These are phyloP conservation scores for Ogataea thermomethanolica DNA, from an alignment of 805 yeast species.

Conservation along the genomic window DNA sequence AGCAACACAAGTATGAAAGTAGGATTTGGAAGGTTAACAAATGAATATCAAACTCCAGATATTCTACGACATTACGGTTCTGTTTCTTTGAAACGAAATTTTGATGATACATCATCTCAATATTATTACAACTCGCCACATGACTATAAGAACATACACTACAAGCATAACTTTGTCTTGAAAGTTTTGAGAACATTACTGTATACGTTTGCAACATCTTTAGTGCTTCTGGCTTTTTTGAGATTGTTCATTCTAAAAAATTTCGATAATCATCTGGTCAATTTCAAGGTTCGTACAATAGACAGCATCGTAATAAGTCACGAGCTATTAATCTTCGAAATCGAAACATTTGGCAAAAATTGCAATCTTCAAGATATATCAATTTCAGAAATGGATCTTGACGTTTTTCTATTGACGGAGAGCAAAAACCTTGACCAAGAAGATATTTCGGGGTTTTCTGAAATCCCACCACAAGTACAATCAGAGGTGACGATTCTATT, in stretches of 20 bases:
- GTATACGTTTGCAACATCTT: conserved; percentile 13
- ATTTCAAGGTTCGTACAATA: conserved; percentile 24
- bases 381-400: conserved; percentile 33
- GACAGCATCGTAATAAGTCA: conserved; percentile 32
- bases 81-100: neutral
- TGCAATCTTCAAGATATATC: conserved; percentile 31
- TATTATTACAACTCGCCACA: conserved; percentile 31
- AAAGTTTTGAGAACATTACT: conserved; percentile 17
- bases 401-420: conserved; percentile 31
- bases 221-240: conserved; percentile 10
- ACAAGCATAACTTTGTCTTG: conserved; percentile 22
- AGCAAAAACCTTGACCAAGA: conserved; percentile 12
- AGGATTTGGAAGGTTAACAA: too few relatives aligned
- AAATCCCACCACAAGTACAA: neutral
- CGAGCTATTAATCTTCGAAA: conserved; percentile 31
- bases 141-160: conserved; percentile 30
- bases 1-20: too few relatives aligned
- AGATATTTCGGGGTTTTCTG: conserved; percentile 1
- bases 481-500: conserved; percentile 32
- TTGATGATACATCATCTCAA: conserved; percentile 7
- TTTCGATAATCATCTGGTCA: conserved; percentile 25
- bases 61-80: too few relatives aligned
- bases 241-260: conserved; percentile 26
- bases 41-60: too few relatives aligned
- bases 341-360: conserved; percentile 27